Percentiles rank a stretch among this genome's conserved stretches.
These are phyloP conservation scores for Aulographum hederae DNA, from an alignment of 2,329 filamentous ascomycete species.

Conservation along the genomic window DNA sequence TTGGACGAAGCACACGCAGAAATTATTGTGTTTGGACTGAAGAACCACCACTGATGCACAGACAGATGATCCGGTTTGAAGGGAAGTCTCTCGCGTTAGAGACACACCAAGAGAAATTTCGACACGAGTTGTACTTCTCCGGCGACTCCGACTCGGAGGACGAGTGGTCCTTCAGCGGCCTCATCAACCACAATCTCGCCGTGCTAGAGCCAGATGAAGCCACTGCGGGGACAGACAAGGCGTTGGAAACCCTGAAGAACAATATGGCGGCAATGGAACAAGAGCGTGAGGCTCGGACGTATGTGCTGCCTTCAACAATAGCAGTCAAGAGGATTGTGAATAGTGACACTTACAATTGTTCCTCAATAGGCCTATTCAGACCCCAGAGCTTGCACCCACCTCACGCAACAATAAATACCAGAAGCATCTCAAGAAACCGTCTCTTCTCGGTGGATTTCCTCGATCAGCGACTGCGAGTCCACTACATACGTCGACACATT, in stretches of 20 bases:
- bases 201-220: slow-evolving; percentile 35
- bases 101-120: slow-evolving; percentile 27
- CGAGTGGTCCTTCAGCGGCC: slow-evolving; percentile 35
- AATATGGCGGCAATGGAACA: slow-evolving; percentile 40
- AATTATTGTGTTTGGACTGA: too few species aligned
- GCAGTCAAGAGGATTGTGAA: too few species aligned
- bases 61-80: slow-evolving; percentile 4
- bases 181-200: slow-evolving; percentile 37
- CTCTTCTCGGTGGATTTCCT: neutral
- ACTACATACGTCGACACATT: slow-evolving; percentile 1
- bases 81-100: slow-evolving; percentile 3
- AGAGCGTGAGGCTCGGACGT: slow-evolving; percentile 42
- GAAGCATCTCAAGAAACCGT: neutral
- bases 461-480: slow-evolving; percentile 1
- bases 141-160: slow-evolving; percentile 21
- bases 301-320: slow-evolving; percentile 15
- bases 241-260: slow-evolving; percentile 38
- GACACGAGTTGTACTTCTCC: slow-evolving; percentile 38
- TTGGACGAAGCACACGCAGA: neutral
- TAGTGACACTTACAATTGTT: neutral
- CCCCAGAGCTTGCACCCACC: neutral
- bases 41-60: slow-evolving; percentile 1
- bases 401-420: neutral
- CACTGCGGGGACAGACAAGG: slow-evolving; percentile 38
- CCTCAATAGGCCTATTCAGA: slow-evolving; percentile 2